Evolutionary conservation across 2,329 filamentous ascomycete species (phyloP).

Genomic region (Fusarium hainanense): DNA sequence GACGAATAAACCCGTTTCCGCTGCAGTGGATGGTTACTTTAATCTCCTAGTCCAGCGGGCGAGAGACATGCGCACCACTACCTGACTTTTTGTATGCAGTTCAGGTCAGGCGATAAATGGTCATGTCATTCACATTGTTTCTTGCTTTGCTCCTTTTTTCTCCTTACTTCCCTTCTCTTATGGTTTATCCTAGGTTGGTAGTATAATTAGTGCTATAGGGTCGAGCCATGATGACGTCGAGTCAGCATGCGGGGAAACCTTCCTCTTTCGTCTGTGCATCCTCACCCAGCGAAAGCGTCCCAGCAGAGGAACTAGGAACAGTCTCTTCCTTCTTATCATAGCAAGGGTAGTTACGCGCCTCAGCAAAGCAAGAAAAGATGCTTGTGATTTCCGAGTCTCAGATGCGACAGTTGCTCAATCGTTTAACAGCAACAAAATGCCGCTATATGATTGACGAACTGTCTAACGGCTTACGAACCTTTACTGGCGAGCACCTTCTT

Average conservation of each 20-base stretch:
- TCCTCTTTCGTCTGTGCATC: not conserved
- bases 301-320: not conserved
- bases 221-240: not conserved
- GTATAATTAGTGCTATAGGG: not conserved
- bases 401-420: not conserved
- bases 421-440: not conserved
- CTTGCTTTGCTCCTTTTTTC: not conserved
- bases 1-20: not conserved
- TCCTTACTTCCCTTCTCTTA: too few relatives aligned
- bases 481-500: not conserved
- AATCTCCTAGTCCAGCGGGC: not conserved
- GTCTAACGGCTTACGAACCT: not conserved
- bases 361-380: not conserved
- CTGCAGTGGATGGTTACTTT: not conserved
- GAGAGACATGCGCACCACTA: not conserved
- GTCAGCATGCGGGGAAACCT: not conserved
- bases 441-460: not conserved
- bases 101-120: not conserved
- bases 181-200: not conserved
- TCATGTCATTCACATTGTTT: not conserved
- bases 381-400: not conserved
- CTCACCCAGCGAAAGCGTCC: not conserved
- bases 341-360: accelerated
- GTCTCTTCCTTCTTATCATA: not conserved
- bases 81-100: not conserved